These are phyloP conservation scores for Pueraria montana DNA, from an alignment of 306 rosid species.

Conservation along the genomic window DNA sequence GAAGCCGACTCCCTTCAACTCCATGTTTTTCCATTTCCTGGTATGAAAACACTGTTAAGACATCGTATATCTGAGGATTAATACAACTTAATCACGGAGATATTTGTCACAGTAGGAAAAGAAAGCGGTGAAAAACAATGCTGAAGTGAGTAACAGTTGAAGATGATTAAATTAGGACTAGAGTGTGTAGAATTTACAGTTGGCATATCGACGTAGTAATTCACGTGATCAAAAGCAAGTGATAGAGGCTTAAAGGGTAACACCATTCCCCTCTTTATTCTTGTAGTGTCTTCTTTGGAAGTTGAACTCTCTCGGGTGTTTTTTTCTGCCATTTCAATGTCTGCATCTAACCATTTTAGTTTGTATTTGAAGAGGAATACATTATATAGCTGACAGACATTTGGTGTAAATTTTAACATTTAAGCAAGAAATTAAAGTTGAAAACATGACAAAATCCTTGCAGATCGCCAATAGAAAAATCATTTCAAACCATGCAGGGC, in stretches of 20 bases:
- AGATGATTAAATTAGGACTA: constrained; percentile 32
- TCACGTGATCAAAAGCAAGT: constrained; percentile 61
- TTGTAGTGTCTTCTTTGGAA: background rate
- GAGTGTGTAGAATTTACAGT: constrained; percentile 48
- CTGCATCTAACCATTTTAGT: constrained; percentile 48
- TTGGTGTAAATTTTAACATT: background rate
- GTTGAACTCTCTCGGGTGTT: constrained; percentile 44
- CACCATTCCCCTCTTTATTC: constrained; percentile 58
- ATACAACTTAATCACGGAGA: constrained; percentile 8
- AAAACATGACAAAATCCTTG: constrained; percentile 22
- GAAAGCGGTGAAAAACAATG: constrained; percentile 5
- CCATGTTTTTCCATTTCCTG: constrained; percentile 63
- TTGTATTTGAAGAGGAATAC: constrained; percentile 33
- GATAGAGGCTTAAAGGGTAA: constrained; percentile 65
- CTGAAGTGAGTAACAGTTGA: constrained; percentile 16
- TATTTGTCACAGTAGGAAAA: constrained; percentile 8
- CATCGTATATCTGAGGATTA: constrained; percentile 20
- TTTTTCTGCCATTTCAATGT: constrained; percentile 43
- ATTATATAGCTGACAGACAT: background rate
- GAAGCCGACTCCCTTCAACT: constrained; percentile 54
- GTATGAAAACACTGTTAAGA: constrained; percentile 25
- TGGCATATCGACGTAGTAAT: constrained; percentile 67
- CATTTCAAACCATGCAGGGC: background rate
- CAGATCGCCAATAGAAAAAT: background rate
- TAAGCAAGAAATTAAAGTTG: constrained; percentile 8